Evolutionary conservation across 805 yeast genomes (phyloP).

Genomic region (Zygosaccharomyces bailii): DNA sequence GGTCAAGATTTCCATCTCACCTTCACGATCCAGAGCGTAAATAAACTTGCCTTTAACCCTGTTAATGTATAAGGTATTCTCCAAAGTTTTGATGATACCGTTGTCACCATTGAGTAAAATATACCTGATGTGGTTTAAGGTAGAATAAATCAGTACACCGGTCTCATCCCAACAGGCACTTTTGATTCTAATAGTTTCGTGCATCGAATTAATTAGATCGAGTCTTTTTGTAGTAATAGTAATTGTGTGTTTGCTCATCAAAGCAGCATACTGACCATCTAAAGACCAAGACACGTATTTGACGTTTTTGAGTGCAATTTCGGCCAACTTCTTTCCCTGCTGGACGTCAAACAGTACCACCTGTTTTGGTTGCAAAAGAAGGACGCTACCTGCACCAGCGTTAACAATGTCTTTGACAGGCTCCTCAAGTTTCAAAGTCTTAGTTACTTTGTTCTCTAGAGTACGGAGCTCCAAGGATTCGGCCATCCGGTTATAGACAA

Average conservation of each 20-base stretch:
- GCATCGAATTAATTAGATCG: constrained; percentile 77
- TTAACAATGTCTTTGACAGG: constrained; percentile 66
- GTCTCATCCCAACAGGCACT: constrained; percentile 97
- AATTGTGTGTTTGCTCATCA: constrained; percentile 87
- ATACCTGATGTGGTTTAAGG: constrained; percentile 93
- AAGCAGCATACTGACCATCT: constrained; percentile 83
- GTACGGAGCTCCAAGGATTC: constrained; percentile 80
- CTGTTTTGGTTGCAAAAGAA: constrained; percentile 65
- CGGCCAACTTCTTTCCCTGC: constrained; percentile 75
- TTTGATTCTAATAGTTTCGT: constrained; percentile 94
- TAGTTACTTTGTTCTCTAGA: constrained; percentile 75
- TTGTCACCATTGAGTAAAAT: constrained; percentile 89
- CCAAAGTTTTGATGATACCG: constrained; percentile 91
- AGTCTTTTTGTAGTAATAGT: constrained; percentile 79
- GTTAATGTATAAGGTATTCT: constrained; percentile 78
- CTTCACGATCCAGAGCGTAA: constrained; percentile 79
- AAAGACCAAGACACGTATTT: constrained; percentile 87
- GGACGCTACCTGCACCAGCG: constrained; percentile 80
- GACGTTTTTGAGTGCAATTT: constrained; percentile 67
- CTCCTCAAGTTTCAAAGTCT: constrained; percentile 66
- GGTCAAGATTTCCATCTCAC: constrained; percentile 69
- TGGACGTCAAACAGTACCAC: constrained; percentile 89
- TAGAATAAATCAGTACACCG: constrained; percentile 87
- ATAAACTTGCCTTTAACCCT: constrained; percentile 67
- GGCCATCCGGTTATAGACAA: constrained; percentile 62